phyloP scores from a whole-genome alignment of 805 yeast genomes.

The Candida montana region DNA sequence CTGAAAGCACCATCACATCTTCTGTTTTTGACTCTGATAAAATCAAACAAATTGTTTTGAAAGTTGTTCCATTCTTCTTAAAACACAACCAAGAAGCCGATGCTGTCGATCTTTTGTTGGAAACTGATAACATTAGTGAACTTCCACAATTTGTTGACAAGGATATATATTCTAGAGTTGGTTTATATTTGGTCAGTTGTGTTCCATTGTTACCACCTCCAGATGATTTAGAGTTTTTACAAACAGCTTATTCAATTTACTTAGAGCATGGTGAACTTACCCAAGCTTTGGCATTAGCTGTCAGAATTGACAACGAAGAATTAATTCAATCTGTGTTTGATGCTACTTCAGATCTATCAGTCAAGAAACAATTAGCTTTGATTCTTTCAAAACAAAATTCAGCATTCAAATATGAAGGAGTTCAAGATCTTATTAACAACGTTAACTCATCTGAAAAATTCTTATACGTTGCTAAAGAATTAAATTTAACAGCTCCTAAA shows the following conservation, averaged over 20 bases:
- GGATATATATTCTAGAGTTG: constrained; percentile 79
- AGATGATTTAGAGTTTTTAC: constrained; percentile 78
- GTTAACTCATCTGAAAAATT: constrained; percentile 72
- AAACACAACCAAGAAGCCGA: constrained; percentile 98
- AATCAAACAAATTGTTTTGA: constrained; percentile 60
- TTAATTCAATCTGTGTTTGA: constrained; percentile 76
- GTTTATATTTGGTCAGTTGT: constrained; percentile 91
- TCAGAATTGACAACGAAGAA: constrained; percentile 77
- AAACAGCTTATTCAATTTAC: constrained; percentile 85
- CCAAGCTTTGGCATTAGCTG: constrained; percentile 86
- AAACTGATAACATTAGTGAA: constrained; percentile 81
- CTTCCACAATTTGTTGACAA: constrained; percentile 81
- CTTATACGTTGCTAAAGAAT: constrained; percentile 74
- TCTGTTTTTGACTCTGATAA: constrained; percentile 30
- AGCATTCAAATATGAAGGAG: constrained; percentile 66
- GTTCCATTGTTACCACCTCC: constrained; percentile 96
- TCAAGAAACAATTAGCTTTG: constrained; percentile 88
- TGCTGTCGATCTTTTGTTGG: constrained; percentile 89
- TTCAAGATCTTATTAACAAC: constrained; percentile 83
- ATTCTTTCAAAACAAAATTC: constrained; percentile 84
- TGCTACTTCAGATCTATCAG: constrained; percentile 65
- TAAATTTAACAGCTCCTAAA: constrained; percentile 83
- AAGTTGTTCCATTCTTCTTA: constrained; percentile 83
- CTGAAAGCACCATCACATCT: constrained; percentile 2
- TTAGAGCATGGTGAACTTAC: constrained; percentile 73